Evolutionary conservation across 805 yeast species (phyloP).

Genomic region (Teunomyces kruisii): DNA sequence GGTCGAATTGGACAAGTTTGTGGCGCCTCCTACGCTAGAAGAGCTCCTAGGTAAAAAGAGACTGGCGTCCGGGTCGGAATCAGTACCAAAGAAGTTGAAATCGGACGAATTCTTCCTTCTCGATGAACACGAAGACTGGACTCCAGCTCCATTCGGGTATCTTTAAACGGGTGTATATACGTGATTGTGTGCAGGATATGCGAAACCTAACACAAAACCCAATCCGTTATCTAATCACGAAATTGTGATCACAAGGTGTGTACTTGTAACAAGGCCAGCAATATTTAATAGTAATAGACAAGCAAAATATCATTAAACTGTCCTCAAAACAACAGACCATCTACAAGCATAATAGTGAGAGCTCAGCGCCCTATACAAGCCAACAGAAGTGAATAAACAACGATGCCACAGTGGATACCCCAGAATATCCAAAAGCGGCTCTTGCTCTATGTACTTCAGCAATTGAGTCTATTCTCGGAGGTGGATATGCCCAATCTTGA

Average conservation of each 20-base stretch:
- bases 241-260: neutral
- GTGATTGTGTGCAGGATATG: neutral
- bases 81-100: conserved; percentile 15
- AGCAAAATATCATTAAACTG: neutral
- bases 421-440: conserved; percentile 82
- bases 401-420: conserved; percentile 65
- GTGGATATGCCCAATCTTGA: conserved; percentile 80
- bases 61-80: conserved; percentile 2
- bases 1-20: conserved; percentile 6
- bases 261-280: neutral
- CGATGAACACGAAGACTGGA: conserved; percentile 43
- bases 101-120: conserved; percentile 20
- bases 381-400: conserved; percentile 7
- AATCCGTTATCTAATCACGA: neutral
- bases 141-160: conserved; percentile 55
- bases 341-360: neutral
- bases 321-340: neutral
- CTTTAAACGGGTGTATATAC: neutral
- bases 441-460: conserved; percentile 75
- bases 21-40: conserved; percentile 19
- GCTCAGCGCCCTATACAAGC: neutral
- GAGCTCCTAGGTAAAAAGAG: conserved; percentile 24
- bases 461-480: conserved; percentile 77
- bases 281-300: neutral
- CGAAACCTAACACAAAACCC: neutral